These are phyloP conservation scores for Magnolia sinica DNA, from an alignment of 164 flowering plant species.

Conservation along the genomic window DNA sequence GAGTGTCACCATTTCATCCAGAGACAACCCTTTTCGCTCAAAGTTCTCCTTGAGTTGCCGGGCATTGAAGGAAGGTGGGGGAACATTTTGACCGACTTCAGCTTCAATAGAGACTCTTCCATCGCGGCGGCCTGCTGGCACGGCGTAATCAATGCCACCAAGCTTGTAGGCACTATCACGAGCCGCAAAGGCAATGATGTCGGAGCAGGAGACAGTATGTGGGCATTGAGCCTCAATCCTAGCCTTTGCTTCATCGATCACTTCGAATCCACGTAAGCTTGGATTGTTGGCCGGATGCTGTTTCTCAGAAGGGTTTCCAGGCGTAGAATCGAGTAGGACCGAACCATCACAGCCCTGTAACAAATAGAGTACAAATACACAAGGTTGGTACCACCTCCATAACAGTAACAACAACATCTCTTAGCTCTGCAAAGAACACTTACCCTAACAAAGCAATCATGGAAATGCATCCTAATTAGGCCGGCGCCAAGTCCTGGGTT, in stretches of 20 bases:
- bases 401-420: not conserved
- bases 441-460: conserved; percentile 71
- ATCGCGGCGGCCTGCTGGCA: conserved; percentile 45
- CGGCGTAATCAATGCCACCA: conserved; percentile 34
- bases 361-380: not conserved
- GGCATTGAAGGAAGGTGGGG: conserved; percentile 2
- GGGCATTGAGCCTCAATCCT: conserved; percentile 44
- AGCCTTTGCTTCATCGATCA: conserved; percentile 49
- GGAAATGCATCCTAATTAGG: conserved; percentile 64
- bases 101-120: conserved; percentile 24
- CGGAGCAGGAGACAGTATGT: conserved; percentile 51
- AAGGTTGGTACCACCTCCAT: not conserved
- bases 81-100: conserved; percentile 15
- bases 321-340: conserved; percentile 41
- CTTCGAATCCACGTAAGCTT: conserved; percentile 53
- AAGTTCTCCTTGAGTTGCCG: conserved; percentile 2
- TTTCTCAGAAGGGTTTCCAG: conserved; percentile 38
- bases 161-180: conserved; percentile 35
- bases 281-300: conserved; percentile 34
- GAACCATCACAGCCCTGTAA: conserved; percentile 63
- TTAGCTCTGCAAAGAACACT: not conserved
- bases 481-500: conserved; percentile 60
- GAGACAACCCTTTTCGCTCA: conserved; percentile 5
- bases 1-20: conserved; percentile 17
- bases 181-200: conserved; percentile 58